Percentiles rank a stretch among this genome's conserved stretches.
Evolutionary conservation across 2,329 filamentous ascomycete genomes (phyloP).

Genomic region (Pestalotiopsis sp.): DNA sequence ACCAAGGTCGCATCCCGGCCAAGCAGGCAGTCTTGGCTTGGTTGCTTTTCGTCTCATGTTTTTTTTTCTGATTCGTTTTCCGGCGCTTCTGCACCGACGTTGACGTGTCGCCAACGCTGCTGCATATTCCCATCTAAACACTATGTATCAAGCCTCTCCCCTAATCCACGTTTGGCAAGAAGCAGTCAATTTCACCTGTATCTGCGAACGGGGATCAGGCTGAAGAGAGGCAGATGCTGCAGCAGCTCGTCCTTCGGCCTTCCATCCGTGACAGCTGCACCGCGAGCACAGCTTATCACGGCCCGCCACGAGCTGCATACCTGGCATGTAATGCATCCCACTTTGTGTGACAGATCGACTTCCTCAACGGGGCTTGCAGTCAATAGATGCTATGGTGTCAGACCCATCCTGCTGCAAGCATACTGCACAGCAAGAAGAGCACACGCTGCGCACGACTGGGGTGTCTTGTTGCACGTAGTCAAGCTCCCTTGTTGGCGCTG

Average conservation of each 20-base stretch:
- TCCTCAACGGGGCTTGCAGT: background rate
- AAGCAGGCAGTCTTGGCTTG: background rate
- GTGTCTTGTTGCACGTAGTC: background rate
- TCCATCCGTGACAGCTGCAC: background rate
- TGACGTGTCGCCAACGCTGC: background rate
- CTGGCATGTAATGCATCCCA: background rate
- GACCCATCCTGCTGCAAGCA: background rate
- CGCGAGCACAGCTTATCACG: background rate
- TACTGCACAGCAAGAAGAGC: background rate
- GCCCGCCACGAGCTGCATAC: background rate
- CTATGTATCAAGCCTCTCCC: background rate
- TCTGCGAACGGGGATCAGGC: background rate
- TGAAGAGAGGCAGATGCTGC: background rate
- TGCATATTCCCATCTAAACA: background rate
- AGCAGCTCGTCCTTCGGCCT: background rate
- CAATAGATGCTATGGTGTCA: background rate
- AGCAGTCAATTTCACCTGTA: background rate
- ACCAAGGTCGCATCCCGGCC: slow-evolving; percentile 25
- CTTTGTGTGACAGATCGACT: background rate
- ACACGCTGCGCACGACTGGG: background rate
- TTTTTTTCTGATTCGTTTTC: background rate
- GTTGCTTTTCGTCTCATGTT: slow-evolving; percentile 8
- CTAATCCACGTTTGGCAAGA: background rate
- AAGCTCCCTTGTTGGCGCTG: background rate
- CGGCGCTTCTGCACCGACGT: background rate